Base-by-base conservation (phyloP, 2,329 filamentous ascomycete genomes). In the Fusarium redolens region DNA sequence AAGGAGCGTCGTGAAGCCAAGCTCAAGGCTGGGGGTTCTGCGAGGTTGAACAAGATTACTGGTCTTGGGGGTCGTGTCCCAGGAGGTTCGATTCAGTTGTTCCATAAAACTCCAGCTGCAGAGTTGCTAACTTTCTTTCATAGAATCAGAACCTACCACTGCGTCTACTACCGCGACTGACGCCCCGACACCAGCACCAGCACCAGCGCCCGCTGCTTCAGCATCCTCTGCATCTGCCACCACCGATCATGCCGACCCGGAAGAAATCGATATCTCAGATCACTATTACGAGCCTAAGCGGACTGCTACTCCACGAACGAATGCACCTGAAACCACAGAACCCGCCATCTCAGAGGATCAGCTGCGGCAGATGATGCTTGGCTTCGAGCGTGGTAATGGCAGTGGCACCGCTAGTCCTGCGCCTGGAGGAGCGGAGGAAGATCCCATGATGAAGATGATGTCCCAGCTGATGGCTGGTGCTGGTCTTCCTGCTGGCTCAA, bases 1-100 rank as follows among this genome's bases (percentile, higher is more conserved):
- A 93, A 94, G 81, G 93, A 95, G 81, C 90, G 92, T 43, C 89
- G 93, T 54, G 92, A 94, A 80, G 93, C 92, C 65, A 96, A 95
- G 85, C 91, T 95, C 82, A 89, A 88, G 77, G 90, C 91, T 55
- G 91, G 92, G 67, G 93, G 92, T 64, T 89, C 90, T 22, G 88
- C 90, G 43, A 85, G 93, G 68, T 83, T 96, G 69, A 91, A 93
- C 77, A 92, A 89, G 81, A 96, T 96, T 81, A 93, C 92, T 17
- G 91, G 91, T 3, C 83, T 94, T 31, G 91, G 91, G 33, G 81
- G 81, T n/a, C 80, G 81, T 17, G 43, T 82, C 17, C 75, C 77
- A 48, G 78, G 79, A 72, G 82, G 82, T 83, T 61, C 51, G 48
- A 69, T 43, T 11, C 22, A 45, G 20, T 20, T 18, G 4, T 38